These are phyloP conservation scores for Coprinopsis sp. DNA, from an alignment of 768 basidiomycete species.

Conservation along the genomic window DNA sequence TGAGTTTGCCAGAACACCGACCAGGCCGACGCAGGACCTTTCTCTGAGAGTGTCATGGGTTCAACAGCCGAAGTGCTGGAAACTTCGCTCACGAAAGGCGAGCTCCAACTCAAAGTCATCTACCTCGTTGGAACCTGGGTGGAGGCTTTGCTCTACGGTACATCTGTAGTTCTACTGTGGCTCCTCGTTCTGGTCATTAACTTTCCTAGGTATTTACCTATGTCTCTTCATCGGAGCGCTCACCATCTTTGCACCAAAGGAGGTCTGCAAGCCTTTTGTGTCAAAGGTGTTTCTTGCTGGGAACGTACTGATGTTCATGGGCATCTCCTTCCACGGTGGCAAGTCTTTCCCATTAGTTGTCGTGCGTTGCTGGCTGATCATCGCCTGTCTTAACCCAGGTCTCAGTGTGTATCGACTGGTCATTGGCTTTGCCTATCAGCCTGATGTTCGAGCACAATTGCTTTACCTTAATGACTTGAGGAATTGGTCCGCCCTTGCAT, in stretches of 20 bases:
- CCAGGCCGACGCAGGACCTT: too few relatives aligned
- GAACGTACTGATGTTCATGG: neutral
- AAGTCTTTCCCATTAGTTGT: neutral
- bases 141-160: conserved; percentile 15
- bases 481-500: conserved; percentile 20
- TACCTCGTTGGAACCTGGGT: conserved; percentile 14
- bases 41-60: too few relatives aligned
- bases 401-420: conserved; percentile 20
- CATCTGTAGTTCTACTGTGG: neutral
- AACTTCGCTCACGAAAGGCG: too few relatives aligned
- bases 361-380: neutral
- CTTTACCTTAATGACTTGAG: conserved; percentile 18
- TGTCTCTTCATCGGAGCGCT: conserved; percentile 14
- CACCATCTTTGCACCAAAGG: conserved; percentile 11
- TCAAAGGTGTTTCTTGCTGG: conserved; percentile 10
- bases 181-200: neutral
- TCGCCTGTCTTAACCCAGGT: conserved; percentile 1
- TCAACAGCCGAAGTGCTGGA: too few relatives aligned
- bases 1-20: too few relatives aligned
- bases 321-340: conserved; percentile 15
- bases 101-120: neutral
- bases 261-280: conserved; percentile 6
- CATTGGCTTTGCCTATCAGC: conserved; percentile 16
- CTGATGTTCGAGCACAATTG: conserved; percentile 12
- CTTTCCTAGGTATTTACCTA: conserved; percentile 11